A percentile compares a stretch with the other conserved stretches of the same genome.
Conservation (phyloP, 108 stramenopile genomes). For the Mayamaea pseudoterrestris region DNA sequence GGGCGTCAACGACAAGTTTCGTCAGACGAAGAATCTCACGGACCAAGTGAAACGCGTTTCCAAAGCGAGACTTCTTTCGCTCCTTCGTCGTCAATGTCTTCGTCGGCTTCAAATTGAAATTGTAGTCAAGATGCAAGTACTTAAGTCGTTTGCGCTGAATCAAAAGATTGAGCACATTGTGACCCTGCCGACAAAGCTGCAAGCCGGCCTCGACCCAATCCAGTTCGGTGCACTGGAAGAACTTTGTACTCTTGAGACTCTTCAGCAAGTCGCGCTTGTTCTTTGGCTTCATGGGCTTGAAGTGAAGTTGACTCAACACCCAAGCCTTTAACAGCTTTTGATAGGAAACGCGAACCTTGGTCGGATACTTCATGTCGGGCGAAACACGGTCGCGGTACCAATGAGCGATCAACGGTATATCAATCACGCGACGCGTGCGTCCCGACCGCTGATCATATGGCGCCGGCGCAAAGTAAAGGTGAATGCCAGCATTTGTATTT, state of each 20-base stretch:
- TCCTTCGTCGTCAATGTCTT: constrained; percentile 99
- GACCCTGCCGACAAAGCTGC: constrained; percentile 96
- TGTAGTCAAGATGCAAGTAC: constrained; percentile 99
- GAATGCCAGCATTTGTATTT: constrained; percentile 76
- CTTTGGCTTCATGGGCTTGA: constrained; percentile 78
- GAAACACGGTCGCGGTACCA: constrained; percentile 88
- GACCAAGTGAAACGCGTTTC: constrained; percentile 96
- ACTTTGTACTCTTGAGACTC: constrained; percentile 97
- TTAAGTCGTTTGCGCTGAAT: constrained; percentile 98
- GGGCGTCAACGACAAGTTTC: constrained; percentile 97
- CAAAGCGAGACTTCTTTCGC: constrained; percentile 94
- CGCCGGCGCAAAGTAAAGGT: constrained; percentile 93
- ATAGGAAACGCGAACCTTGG: constrained; percentile 97
- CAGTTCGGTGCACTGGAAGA: constrained; percentile 98
- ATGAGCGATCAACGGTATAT: constrained; percentile 93
- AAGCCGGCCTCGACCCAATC: constrained; percentile 99
- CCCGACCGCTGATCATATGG: constrained; percentile 94
- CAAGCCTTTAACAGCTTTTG: constrained; percentile 98
- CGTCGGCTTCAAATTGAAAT: constrained; percentile 99
- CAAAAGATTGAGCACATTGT: constrained; percentile 98
- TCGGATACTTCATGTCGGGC: constrained; percentile 87
- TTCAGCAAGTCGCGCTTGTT: constrained; percentile 90
- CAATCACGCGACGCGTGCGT: constrained; percentile 86
- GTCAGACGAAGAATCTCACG: constrained; percentile 97
- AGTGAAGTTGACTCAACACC: constrained; percentile 92